These are phyloP conservation scores for Rubroboletus satanas DNA, from an alignment of 768 basidiomycete species.

Conservation along the genomic window DNA sequence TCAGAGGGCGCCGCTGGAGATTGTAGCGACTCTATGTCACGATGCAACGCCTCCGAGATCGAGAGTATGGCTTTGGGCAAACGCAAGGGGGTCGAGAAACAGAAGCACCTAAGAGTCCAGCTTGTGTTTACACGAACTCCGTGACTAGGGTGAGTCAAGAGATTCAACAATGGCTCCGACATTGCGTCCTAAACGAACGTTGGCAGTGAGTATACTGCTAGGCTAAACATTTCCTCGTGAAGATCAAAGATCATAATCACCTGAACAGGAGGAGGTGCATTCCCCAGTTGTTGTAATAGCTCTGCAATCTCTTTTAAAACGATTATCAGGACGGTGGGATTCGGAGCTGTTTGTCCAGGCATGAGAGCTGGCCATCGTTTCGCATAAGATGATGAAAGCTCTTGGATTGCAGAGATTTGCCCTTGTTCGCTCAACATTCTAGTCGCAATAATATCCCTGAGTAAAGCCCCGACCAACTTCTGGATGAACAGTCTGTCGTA, in stretches of 20 bases:
- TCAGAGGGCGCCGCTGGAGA: constrained; percentile 73
- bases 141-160: constrained; percentile 84
- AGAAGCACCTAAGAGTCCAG: constrained; percentile 88
- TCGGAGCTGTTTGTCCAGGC: constrained; percentile 75
- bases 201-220: background rate
- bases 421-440: constrained; percentile 91
- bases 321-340: constrained; percentile 63
- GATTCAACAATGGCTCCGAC: constrained; percentile 76
- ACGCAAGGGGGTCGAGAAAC: constrained; percentile 81
- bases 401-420: constrained; percentile 87
- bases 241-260: constrained; percentile 32
- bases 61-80: constrained; percentile 75
- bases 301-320: constrained; percentile 82
- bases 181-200: constrained; percentile 63
- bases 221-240: background rate
- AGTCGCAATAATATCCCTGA: constrained; percentile 84
- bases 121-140: constrained; percentile 82
- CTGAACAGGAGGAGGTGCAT: constrained; percentile 86
- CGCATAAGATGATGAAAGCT: constrained; percentile 75
- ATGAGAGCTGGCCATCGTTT: constrained; percentile 93
- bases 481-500: constrained; percentile 75
- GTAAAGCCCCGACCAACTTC: constrained; percentile 67
- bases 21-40: constrained; percentile 70
- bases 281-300: constrained; percentile 84
- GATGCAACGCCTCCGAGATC: constrained; percentile 77